Percentiles rank a stretch among this genome's conserved stretches.
Evolutionary conservation across 768 basidiomycete species (phyloP).

Genomic region (Tremella fuciformis): DNA sequence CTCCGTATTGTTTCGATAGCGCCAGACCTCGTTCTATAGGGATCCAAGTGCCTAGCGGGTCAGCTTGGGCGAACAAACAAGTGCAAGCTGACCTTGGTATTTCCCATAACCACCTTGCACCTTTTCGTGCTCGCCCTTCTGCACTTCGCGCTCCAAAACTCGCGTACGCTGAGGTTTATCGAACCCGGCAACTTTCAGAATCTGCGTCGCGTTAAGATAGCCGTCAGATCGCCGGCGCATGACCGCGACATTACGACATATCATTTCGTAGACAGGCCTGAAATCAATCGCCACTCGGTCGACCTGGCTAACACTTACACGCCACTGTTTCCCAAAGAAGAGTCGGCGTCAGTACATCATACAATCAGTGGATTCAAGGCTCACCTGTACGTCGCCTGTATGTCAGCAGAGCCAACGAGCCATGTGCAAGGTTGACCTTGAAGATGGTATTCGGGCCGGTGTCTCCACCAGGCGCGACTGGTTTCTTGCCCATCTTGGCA

Average conservation of each 20-base stretch:
- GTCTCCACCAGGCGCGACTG: constrained; percentile 36
- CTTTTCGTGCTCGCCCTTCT: constrained; percentile 98
- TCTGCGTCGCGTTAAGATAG: constrained; percentile 95
- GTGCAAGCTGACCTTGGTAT: constrained; percentile 77
- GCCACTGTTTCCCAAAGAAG: constrained; percentile 35
- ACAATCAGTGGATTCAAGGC: background rate
- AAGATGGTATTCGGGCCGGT: constrained; percentile 47
- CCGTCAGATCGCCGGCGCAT: constrained; percentile 95
- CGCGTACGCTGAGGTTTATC: constrained; percentile 98
- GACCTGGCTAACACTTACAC: constrained; percentile 37
- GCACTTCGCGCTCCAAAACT: constrained; percentile 94
- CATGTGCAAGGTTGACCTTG: constrained; percentile 34
- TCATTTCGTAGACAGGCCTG: constrained; percentile 51
- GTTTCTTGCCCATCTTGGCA: constrained; percentile 38
- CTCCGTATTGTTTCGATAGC: constrained; percentile 88
- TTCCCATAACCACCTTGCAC: constrained; percentile 99
- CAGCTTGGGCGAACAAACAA: constrained; percentile 2
- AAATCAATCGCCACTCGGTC: background rate
- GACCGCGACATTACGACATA: constrained; percentile 67
- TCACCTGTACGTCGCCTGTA: constrained; percentile 47
- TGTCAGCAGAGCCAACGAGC: constrained; percentile 9
- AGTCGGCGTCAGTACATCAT: constrained; percentile 11
- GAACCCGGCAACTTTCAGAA: constrained; percentile 97
- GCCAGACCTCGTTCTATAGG: constrained; percentile 84
- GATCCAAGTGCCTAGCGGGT: constrained; percentile 88